phyloP scores from a whole-genome alignment of 257 asterid genomes.

The Nicotiana noctiflora region DNA sequence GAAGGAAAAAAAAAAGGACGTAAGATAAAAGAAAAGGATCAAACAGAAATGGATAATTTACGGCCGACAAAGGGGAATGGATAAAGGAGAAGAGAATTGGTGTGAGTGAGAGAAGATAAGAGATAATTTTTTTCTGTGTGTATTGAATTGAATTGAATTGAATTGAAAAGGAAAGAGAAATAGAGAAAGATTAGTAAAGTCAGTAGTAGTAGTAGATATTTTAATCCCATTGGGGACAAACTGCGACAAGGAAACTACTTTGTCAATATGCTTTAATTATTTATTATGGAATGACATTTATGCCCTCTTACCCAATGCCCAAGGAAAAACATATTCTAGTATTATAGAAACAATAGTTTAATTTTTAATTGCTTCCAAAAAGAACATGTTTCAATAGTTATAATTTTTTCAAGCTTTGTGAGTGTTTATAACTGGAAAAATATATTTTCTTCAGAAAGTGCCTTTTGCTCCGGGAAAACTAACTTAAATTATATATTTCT shows the following conservation, averaged over 20 bases:
- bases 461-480: too few species aligned
- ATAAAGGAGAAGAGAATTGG: conserved; percentile 9
- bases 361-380: background rate
- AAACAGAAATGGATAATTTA: background rate
- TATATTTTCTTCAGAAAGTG: too few species aligned
- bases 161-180: background rate
- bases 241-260: background rate
- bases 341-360: background rate
- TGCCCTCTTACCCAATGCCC: background rate
- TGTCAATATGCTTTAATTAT: background rate
- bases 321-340: background rate
- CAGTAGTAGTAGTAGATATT: background rate
- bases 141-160: background rate
- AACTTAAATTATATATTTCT: too few species aligned
- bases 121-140: background rate
- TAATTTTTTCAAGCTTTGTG: too few species aligned
- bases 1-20: background rate
- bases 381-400: background rate
- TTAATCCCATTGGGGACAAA: background rate
- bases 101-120: conserved; percentile 9
- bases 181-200: background rate
- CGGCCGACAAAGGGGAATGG: conserved; percentile 22
- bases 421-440: too few species aligned
- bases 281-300: background rate
- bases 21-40: background rate